Evolutionary conservation across 1,284 basidiomycete species (phyloP).

Genomic region (Rhodofomes roseus): DNA sequence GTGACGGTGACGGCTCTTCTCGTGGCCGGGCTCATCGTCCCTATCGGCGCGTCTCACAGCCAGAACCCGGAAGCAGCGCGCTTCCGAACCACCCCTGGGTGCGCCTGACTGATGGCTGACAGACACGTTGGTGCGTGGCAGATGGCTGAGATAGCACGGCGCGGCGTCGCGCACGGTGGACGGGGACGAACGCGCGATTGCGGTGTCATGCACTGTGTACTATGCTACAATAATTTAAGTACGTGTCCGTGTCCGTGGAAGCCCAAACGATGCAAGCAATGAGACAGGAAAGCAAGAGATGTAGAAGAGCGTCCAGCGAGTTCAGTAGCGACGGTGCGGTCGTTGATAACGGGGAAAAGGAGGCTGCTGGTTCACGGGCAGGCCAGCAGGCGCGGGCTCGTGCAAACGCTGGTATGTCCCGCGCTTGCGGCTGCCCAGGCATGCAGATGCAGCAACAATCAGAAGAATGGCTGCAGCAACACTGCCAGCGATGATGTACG

Average conservation of each 20-base stretch:
- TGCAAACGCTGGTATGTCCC: conserved; percentile 28
- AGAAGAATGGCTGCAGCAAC: conserved; percentile 22
- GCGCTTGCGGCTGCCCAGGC: conserved; percentile 29
- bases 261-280: not conserved
- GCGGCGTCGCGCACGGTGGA: not conserved
- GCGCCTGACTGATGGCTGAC: conserved; percentile 2
- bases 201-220: not conserved
- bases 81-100: conserved; percentile 5
- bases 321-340: conserved; percentile 25
- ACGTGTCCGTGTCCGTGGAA: not conserved
- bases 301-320: not conserved
- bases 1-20: conserved; percentile 4
- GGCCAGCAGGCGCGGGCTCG: conserved; percentile 27
- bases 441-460: conserved; percentile 17
- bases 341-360: conserved; percentile 31
- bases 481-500: conserved; percentile 30
- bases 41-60: conserved; percentile 7
- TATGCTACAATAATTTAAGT: conserved; percentile 12
- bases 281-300: not conserved
- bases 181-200: not conserved
- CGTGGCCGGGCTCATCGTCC: conserved; percentile 6
- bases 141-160: not conserved
- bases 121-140: not conserved
- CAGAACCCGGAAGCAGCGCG: conserved; percentile 6
- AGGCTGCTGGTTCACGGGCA: conserved; percentile 13